Base-by-base conservation (phyloP, 2,329 filamentous ascomycete genomes). In the Xylaria sp. region DNA sequence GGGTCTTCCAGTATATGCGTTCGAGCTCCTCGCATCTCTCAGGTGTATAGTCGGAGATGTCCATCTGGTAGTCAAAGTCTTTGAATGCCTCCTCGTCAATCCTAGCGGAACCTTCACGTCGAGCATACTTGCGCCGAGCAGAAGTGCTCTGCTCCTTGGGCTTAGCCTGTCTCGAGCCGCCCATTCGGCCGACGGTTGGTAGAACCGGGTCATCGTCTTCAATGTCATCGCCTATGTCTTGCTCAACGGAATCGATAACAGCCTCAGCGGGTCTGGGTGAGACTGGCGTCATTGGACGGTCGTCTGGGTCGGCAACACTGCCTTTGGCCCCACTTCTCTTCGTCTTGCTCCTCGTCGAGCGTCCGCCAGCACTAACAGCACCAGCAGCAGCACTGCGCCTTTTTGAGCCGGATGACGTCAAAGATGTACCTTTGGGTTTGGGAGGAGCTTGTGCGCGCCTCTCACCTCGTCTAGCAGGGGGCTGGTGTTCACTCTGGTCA, bases 21-120 rank as follows among this genome's bases (percentile, higher is more conserved):
- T 99, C 96, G 5, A 99, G 86, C 78, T 99, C 96, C 74, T 97
- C 93, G 78, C 96, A 98, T 68, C 97, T 88, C 79, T 98, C 95
- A 0, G 91, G 87, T 0, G 94, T 97, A 78, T 92, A 99, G 63
- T 98, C 93, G 5, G 94, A 92, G 37, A 93, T 87, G 73, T 95
- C 90, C 81, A 98, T 92, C 58, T 89, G 90, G 79, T 98, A 98
- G 78, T 98, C 92, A 78, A 97, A 99, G 72, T 92, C 88, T 75
- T 92, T 91, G 82, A 98, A 99, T 0, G 93, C 92, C 69, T 91
- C 92, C 80, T 98, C 95, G 73, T 99, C 95, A 68, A 98, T 87
- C 74, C 89, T 89, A 64, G 93, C 92, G 0, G 90, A 90, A 13
- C 89, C 88, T 75, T 96, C 94, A 40, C 92, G 89, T 29, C 89